Evolutionary conservation across 441 rosid genomes (phyloP).

Genomic region (Jatropha multifida): DNA sequence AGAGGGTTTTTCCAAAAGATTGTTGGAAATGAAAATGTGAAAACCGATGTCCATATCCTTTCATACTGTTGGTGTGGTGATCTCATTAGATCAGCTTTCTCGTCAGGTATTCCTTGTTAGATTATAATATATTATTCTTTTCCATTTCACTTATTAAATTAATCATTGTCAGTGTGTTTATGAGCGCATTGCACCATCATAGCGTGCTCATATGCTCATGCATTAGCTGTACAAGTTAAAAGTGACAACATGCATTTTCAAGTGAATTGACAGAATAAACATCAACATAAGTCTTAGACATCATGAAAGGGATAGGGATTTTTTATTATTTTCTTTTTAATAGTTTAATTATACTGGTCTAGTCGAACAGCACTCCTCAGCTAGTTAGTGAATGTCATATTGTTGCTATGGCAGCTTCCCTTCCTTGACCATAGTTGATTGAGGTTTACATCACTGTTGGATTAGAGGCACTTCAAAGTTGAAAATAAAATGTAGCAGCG

Average conservation of each 20-base stretch:
- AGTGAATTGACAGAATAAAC: background rate
- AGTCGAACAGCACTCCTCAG: background rate
- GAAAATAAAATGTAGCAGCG: too few relatives aligned
- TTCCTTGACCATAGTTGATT: background rate
- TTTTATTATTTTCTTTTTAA: too few relatives aligned
- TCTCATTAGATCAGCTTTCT: conserved; percentile 75
- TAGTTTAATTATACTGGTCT: background rate
- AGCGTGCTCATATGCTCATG: background rate
- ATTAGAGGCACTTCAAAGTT: too few relatives aligned
- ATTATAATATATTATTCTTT: background rate
- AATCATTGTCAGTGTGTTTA: background rate
- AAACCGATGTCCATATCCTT: conserved; percentile 58
- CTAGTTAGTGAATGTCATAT: background rate
- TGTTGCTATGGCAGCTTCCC: background rate
- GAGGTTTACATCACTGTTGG: background rate
- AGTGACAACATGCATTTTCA: background rate
- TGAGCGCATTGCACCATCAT: background rate
- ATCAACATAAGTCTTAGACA: background rate
- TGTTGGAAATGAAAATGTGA: conserved; percentile 43
- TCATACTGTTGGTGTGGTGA: conserved; percentile 95
- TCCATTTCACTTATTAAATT: background rate
- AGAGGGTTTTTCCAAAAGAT: conserved; percentile 59
- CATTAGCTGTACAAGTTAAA: background rate
- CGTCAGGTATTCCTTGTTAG: conserved; percentile 49
- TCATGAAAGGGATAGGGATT: background rate